Percentiles rank a stretch among this genome's conserved stretches.
phyloP scores from a whole-genome alignment of 2,329 filamentous ascomycete species.

The Ophiostoma ulmi region DNA sequence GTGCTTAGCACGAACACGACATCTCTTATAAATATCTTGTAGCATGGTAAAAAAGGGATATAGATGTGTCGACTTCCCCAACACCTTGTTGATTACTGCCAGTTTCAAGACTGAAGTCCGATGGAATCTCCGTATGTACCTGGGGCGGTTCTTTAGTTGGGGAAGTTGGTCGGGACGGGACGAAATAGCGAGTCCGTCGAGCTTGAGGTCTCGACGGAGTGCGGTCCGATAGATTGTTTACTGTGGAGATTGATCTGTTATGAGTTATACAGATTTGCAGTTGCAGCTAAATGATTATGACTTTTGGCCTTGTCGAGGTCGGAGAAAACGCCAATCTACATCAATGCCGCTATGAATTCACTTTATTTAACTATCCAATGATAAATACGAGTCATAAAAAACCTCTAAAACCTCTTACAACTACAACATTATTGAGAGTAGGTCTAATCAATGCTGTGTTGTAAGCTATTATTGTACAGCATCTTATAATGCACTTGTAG shows the following conservation, averaged over 20 bases:
- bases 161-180: conserved; percentile 18
- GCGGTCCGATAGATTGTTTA: background rate
- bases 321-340: background rate
- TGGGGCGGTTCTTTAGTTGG: conserved; percentile 19
- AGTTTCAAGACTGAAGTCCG: conserved; percentile 17
- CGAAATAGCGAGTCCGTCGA: background rate
- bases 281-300: background rate
- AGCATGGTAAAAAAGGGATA: background rate
- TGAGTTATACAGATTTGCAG: no score
- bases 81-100: background rate
- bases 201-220: background rate
- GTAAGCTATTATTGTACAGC: background rate
- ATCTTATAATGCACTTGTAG: background rate
- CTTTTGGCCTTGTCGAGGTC: background rate
- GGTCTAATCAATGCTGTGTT: background rate
- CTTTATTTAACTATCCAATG: no score
- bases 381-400: no score
- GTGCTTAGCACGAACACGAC: background rate
- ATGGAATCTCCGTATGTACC: conserved; percentile 19
- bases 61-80: background rate
- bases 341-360: no score
- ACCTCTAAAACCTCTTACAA: no score
- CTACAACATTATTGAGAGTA: background rate
- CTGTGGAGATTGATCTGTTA: background rate
- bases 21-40: background rate